Percentiles rank a stretch among this genome's conserved stretches.
Conservation (phyloP, 2,329 filamentous ascomycete genomes). For the Botrytis deweyae region DNA sequence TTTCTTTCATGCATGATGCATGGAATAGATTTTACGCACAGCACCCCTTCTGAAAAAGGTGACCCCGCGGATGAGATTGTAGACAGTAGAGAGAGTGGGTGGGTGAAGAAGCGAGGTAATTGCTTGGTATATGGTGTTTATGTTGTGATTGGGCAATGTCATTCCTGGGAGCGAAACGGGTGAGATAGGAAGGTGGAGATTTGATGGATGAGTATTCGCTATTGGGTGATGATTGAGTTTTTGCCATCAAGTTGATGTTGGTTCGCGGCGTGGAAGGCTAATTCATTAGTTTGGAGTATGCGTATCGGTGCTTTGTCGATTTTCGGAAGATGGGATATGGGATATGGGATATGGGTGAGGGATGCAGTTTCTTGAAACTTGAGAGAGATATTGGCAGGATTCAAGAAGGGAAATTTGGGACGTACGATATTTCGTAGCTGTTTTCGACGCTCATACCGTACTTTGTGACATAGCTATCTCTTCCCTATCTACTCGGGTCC, state of each 20-base stretch:
- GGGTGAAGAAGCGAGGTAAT: background rate
- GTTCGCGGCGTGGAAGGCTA: background rate
- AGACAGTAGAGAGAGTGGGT: background rate
- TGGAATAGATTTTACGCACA: background rate
- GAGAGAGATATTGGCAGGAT: background rate
- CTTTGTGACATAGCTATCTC: background rate
- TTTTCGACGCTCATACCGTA: background rate
- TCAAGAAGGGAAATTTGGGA: background rate
- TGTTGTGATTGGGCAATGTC: background rate
- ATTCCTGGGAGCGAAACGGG: background rate
- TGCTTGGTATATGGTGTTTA: background rate
- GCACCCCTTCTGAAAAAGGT: background rate
- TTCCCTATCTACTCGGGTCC: background rate
- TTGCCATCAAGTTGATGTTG: slow-evolving; percentile 8
- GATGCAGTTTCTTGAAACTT: background rate
- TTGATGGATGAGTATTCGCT: background rate
- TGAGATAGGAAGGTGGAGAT: background rate
- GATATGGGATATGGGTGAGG: background rate
- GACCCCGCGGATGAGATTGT: slow-evolving; percentile 1
- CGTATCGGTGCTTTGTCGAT: background rate
- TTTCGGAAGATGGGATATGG: background rate
- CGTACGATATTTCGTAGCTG: background rate
- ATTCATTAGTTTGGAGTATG: background rate
- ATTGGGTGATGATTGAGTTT: background rate
- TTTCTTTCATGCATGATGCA: slow-evolving; percentile 1